Evolutionary conservation across 768 basidiomycete genomes (phyloP), one percentile per base, ranked within the genome.

Genomic region (Pleurotus eryngii): DNA sequence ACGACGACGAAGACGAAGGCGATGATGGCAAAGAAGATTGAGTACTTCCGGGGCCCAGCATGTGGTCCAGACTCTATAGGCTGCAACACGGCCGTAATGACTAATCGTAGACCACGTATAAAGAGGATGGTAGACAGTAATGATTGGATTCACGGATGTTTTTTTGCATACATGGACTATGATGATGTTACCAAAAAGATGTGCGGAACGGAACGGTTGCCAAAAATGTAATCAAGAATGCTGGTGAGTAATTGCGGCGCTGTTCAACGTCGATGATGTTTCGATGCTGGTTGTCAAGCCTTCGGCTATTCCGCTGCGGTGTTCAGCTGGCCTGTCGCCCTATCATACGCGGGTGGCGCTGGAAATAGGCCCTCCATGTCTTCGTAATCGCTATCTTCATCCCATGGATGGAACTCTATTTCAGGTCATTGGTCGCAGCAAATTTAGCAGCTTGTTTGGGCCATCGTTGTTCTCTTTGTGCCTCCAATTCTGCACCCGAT

Each of bases 381-480:
- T 1, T 74, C 51, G 65, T 68, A 77, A 59, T 80, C 77, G 30
- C 72, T 74, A 30, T 87, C 81, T 57, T 87, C 86, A 53, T 86
- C 82, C 75, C 79, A 80, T 14, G 78, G 69, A 50, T 81, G 74
- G 65, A 88, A 85, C 49, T 80, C 68, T 8, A 89, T 87, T 62
- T 81, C 76, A 39, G 83, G 46, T 73, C 65, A 20, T 72, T 69
- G 15, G 67, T 60, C 6, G 35, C 40, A 7, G 53, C 50, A 17
- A 45, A 15, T 40, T 39, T 30, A 18, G 65, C 56, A 30, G 81
- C 82, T 53, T 77, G 82, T 60, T 77, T 79, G 1, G 92, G 92
- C 92, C 92, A 94, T 38, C 92, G 79, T 65, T 83, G 76, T 63
- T 90, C 86, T 55, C 90, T 81, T 62, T 94, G 92, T 50, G 77